These are phyloP conservation scores for Coemansia sp. DNA, from an alignment of 192 early-diverging fungal genomes.

Conservation along the genomic window DNA sequence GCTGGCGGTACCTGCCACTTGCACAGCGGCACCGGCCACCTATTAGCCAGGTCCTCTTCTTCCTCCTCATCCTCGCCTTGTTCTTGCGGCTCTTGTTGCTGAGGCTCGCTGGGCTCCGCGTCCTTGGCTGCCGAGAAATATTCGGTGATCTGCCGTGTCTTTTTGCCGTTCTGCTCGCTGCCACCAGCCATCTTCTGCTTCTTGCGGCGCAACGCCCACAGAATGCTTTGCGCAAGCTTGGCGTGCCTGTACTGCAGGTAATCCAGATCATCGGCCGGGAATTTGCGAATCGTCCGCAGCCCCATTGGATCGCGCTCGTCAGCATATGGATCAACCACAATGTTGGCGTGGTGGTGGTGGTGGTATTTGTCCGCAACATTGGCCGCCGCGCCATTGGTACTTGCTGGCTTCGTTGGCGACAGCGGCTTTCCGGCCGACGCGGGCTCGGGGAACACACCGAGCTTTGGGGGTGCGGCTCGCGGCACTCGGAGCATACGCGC, in stretches of 20 bases:
- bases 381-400: not conserved
- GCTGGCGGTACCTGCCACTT: constrained; percentile 23
- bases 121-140: constrained; percentile 10
- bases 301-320: constrained; percentile 20
- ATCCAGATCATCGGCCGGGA: constrained; percentile 83
- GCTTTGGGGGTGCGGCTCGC: not conserved
- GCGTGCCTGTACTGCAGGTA: constrained; percentile 50
- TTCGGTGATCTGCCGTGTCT: constrained; percentile 26
- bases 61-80: constrained; percentile 10
- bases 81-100: not conserved
- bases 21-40: constrained; percentile 33
- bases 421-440: not conserved
- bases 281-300: constrained; percentile 51
- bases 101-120: not conserved
- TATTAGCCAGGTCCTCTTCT: constrained; percentile 5
- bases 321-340: constrained; percentile 36
- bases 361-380: no score
- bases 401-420: not conserved
- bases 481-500: constrained; percentile 14
- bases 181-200: no score
- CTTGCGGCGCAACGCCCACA: constrained; percentile 22
- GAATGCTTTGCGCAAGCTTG: constrained; percentile 15
- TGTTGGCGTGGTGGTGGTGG: not conserved
- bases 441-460: not conserved
- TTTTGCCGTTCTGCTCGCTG: constrained; percentile 7